phyloP scores from a whole-genome alignment of 176 grass and related monocot species.

The Luzula sylvatica region DNA sequence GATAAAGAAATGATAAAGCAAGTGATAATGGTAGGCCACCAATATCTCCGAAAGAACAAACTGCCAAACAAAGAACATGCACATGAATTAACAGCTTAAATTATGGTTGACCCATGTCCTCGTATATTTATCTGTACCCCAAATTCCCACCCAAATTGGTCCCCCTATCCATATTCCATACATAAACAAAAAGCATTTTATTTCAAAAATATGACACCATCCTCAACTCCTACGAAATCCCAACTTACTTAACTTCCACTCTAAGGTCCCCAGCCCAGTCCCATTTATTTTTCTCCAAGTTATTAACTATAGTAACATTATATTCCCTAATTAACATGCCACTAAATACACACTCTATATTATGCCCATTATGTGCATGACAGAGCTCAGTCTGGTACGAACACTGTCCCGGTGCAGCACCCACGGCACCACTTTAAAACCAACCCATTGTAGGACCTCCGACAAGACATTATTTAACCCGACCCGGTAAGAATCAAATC shows the following conservation, averaged over 20 bases:
- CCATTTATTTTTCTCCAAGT: no score
- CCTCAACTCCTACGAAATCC: not conserved
- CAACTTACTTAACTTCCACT: conserved; percentile 7
- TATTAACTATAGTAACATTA: no score
- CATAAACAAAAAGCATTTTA: not conserved
- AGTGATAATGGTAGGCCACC: conserved; percentile 12
- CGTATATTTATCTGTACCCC: conserved; percentile 12
- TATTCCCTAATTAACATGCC: no score
- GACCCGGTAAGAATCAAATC: not conserved
- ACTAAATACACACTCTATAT: no score
- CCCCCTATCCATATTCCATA: conserved; percentile 10
- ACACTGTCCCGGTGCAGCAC: no score
- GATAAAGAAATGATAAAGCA: conserved; percentile 5
- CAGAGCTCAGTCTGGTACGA: no score
- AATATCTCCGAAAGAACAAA: conserved; percentile 3
- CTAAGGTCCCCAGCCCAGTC: not conserved
- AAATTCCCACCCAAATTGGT: conserved; percentile 15
- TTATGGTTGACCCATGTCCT: conserved; percentile 9
- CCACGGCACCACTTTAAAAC: not conserved
- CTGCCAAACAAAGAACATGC: not conserved
- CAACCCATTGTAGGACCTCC: not conserved
- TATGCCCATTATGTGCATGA: no score
- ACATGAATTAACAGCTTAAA: conserved; percentile 4
- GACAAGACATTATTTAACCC: no score
- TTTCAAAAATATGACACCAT: no score